Evolutionary conservation across 2,329 filamentous ascomycete species (phyloP), one percentile per base, ranked within the genome.

Genomic region (Neonectria magnoliae): DNA sequence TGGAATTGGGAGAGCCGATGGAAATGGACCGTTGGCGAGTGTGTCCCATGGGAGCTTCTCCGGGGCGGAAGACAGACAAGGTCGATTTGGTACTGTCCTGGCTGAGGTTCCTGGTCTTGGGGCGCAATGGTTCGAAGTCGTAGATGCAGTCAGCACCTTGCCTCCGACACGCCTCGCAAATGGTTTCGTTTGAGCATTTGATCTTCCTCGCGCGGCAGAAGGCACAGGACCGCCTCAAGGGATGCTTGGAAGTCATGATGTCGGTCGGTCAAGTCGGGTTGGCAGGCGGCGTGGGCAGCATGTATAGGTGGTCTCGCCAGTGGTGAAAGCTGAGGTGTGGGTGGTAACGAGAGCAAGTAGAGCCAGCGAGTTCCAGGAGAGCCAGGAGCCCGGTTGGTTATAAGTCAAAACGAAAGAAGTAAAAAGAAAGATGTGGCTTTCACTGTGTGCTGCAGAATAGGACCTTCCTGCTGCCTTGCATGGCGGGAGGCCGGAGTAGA

Each of bases 201-300:
- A 79, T 79, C 69, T 79, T 79, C 16, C 77, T 72, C 27, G 77
- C 76, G n/a, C 77, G 75, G 67, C 77, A 79, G 57, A 79, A 79
- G 57, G 76, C 73, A 67, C 77, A 79, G 1, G 77, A 79, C 27
- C 76, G 72, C 52, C 77, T 75, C 20, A 79, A 60, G 1, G 77
- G 75, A 41, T 79, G 76, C 59, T 77, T 77, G 14, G 75, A 70
- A 36, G 71, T 60, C 76, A 77, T 77, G 45, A 53, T 71, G 61
- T 60, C 36, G 36, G 5, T 20, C 62, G 42, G 47, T 45, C 25
- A 25, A 44, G 57, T 53, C 29, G 45, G 33, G 54, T 27, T 50
- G 38, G 33, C 41, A 41, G 29, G 56, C 36, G 38, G 31, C 47
- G 44, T 56, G 36, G 42, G 55, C 38, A 61, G 47, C 64, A 69